phyloP scores from a whole-genome alignment of 192 early-diverging fungal species.

The Coemansia sp. region DNA sequence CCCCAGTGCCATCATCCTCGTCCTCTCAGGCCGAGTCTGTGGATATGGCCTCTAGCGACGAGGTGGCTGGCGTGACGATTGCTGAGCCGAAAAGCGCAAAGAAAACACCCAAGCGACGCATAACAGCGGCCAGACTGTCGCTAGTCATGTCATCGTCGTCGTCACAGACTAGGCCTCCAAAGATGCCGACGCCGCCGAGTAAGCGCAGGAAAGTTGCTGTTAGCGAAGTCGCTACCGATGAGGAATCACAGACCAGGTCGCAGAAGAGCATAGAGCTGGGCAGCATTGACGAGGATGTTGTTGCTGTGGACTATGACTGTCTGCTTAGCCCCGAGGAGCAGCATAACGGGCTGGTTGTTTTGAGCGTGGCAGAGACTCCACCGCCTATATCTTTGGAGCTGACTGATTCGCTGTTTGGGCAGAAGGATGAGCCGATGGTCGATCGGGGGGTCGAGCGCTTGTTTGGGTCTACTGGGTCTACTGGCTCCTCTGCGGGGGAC shows the following conservation, averaged over 20 bases:
- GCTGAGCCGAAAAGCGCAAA: background rate
- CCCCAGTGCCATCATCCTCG: background rate
- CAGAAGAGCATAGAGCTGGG: background rate
- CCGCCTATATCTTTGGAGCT: background rate
- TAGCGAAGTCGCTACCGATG: too few relatives aligned
- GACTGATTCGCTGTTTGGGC: background rate
- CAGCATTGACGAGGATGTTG: background rate
- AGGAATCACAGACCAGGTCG: background rate
- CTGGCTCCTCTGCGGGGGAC: too few relatives aligned
- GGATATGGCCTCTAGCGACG: background rate
- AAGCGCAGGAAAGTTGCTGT: conserved; percentile 1
- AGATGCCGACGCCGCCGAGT: background rate
- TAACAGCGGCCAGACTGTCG: conserved; percentile 2
- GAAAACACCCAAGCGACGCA: background rate
- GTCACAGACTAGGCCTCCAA: conserved; percentile 5
- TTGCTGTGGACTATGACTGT: conserved; percentile 21
- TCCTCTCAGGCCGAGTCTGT: conserved; percentile 17
- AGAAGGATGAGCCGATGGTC: too few relatives aligned
- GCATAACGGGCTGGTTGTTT: background rate
- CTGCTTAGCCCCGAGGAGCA: conserved; percentile 20
- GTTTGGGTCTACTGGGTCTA: too few relatives aligned
- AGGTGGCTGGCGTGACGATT: background rate
- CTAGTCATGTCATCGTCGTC: conserved; percentile 10
- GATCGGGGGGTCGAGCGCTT: too few relatives aligned
- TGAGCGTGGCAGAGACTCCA: background rate